Evolutionary conservation across 164 flowering plant species (phyloP).

Genomic region (Cinnamomum chago): DNA sequence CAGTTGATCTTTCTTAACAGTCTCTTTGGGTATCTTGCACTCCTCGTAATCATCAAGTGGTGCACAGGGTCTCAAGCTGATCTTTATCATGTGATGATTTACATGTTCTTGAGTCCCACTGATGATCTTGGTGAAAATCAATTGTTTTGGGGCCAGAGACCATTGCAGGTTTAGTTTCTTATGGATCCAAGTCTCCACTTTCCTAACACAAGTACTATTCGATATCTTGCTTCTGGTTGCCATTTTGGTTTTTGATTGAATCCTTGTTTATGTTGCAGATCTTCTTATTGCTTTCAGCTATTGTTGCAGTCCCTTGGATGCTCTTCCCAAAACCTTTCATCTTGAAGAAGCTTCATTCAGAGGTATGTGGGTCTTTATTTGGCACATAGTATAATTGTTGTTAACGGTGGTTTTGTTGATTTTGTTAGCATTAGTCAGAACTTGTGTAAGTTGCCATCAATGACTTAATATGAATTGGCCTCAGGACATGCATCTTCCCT

Average conservation of each 20-base stretch:
- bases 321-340: constrained; percentile 93
- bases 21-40: constrained; percentile 93
- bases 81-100: constrained; percentile 94
- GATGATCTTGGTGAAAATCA: constrained; percentile 87
- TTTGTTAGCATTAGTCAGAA: too few relatives aligned
- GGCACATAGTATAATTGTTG: not conserved
- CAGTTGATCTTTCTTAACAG: constrained; percentile 88
- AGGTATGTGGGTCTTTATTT: constrained; percentile 25
- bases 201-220: too few relatives aligned
- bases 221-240: not conserved
- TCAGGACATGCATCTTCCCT: too few relatives aligned
- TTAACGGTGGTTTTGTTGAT: too few relatives aligned
- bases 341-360: constrained; percentile 62
- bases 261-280: constrained; percentile 46
- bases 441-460: too few relatives aligned
- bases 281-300: constrained; percentile 65
- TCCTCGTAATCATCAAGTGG: constrained; percentile 88
- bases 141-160: constrained; percentile 90
- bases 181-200: constrained; percentile 8
- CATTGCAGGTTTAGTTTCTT: constrained; percentile 59
- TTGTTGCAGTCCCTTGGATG: constrained; percentile 98
- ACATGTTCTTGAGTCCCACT: constrained; percentile 93
- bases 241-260: constrained; percentile 5
- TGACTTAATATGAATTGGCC: too few relatives aligned
- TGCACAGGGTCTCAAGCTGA: constrained; percentile 96